Conservation (phyloP, 176 grass and related monocot genomes). For the Melocanna baccifera region DNA sequence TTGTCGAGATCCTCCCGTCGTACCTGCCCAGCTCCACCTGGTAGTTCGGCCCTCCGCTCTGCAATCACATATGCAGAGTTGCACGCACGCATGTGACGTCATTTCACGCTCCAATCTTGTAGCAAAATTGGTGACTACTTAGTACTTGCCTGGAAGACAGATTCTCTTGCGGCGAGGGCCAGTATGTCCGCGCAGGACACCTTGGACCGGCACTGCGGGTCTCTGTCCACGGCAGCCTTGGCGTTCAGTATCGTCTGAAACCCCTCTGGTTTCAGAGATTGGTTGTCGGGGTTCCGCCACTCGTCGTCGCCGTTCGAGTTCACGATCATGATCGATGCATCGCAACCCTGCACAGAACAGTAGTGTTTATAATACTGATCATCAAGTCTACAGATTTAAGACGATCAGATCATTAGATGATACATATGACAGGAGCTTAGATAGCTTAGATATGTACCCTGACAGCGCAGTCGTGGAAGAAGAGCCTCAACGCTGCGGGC, state of each 20-base stretch:
- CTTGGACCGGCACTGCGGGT: conserved; percentile 48
- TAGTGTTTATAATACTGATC: no score
- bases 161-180: conserved; percentile 67
- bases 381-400: no score
- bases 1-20: conserved; percentile 54
- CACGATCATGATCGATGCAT: conserved; percentile 64
- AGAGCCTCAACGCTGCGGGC: conserved; percentile 53
- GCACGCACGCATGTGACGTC: not conserved
- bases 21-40: conserved; percentile 66
- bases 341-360: conserved; percentile 43
- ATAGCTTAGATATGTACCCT: conserved; percentile 15
- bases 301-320: conserved; percentile 58
- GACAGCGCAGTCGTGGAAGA: conserved; percentile 83
- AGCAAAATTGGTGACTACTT: not conserved
- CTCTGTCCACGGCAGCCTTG: conserved; percentile 62
- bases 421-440: no score
- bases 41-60: conserved; percentile 69
- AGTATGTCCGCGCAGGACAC: conserved; percentile 80
- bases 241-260: conserved; percentile 45
- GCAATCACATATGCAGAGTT: not conserved
- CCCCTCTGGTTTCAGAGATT: conserved; percentile 51
- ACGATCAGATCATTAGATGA: not conserved
- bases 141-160: conserved; percentile 39
- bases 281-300: conserved; percentile 44
- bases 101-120: not conserved